Conservation (phyloP, 2,329 filamentous ascomycete species). For the Sporothrix schenckii region DNA sequence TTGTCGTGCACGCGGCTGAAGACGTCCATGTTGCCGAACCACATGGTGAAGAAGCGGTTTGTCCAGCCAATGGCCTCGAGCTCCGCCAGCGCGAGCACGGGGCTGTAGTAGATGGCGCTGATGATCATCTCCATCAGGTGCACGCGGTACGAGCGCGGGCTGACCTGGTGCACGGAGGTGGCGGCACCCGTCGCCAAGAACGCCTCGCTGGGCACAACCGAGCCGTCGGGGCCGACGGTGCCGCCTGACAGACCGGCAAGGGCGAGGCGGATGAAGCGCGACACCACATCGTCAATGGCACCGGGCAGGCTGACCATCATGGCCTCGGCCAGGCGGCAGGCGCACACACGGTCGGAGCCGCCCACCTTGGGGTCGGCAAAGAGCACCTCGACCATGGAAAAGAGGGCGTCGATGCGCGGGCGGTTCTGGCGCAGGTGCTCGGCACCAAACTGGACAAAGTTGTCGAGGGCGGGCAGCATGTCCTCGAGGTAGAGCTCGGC, state of each 20-base stretch:
- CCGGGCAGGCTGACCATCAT: slow-evolving; percentile 95
- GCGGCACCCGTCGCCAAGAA: slow-evolving; percentile 33
- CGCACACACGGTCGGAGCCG: slow-evolving; percentile 92
- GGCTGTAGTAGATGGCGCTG: slow-evolving; percentile 98
- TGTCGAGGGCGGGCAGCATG: slow-evolving; percentile 96
- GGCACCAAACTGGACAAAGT: slow-evolving; percentile 93
- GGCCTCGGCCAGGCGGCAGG: slow-evolving; percentile 94
- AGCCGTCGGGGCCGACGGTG: slow-evolving; percentile 59
- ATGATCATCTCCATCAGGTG: slow-evolving; percentile 99
- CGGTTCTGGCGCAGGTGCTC: slow-evolving; percentile 79
- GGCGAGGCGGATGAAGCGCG: slow-evolving; percentile 84
- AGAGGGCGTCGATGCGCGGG: slow-evolving; percentile 82
- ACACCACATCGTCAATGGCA: slow-evolving; percentile 83
- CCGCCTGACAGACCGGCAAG: slow-evolving; percentile 72
- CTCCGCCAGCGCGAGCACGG: slow-evolving; percentile 77
- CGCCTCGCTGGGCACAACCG: slow-evolving; percentile 29
- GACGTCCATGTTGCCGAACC: slow-evolving; percentile 94
- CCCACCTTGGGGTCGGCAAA: slow-evolving; percentile 91
- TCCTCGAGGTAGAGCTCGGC: slow-evolving; percentile 97
- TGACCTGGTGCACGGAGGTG: slow-evolving; percentile 50
- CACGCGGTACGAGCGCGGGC: slow-evolving; percentile 91
- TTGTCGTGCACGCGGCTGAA: slow-evolving; percentile 97
- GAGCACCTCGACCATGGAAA: slow-evolving; percentile 93
- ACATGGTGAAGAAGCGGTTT: slow-evolving; percentile 97
- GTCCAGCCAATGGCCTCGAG: slow-evolving; percentile 94